Evolutionary conservation across 331 rosid genomes (phyloP), one percentile per base, ranked within the genome.

Genomic region (Phaseolus coccineus): DNA sequence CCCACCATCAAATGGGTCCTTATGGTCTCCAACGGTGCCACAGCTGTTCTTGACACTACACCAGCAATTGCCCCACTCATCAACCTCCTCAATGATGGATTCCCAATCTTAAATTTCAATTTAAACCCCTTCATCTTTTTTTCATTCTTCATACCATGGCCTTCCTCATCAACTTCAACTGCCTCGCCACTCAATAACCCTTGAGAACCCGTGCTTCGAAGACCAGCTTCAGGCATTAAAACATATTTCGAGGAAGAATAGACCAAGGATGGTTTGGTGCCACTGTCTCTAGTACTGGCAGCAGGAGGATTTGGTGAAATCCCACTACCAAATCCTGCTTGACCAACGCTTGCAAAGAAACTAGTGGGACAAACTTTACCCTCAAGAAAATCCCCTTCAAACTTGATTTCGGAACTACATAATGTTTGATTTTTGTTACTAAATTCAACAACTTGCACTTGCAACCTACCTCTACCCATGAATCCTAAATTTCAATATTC

Each of bases 11-110:
- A 78, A 87, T 89, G 91, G 0, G 92, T 88, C 83, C 88, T 84
- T 78, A 89, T 82, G 12, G 91, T 91, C 88, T 89, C 94, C 89
- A 91, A 62, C 0, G 94, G 97, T 1, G 92, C 92, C 19, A 91
- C 90, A 0, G 76, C 90, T 24, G 87, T 80, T 33, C 92, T 80
- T 25, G 97, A 91, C 72, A 88, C 93, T 24, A 84, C 94, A 62
- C 97, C 96, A 3, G 97, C 96, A 46, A 89, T 82, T 9, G 93
- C 98, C 40, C 98, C 98, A 71, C 98, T 91, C 13, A 91, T 67
- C 86, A 93, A 79, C 85, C 87, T 82, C 73, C 96, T 83, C 58
- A 90, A 55, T 3, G 93, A 88, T 11, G 88, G 84, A 79, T 91
- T 82, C 25, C 65, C 77, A 47, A 93, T 76, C 90, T 86, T 91